Evolutionary conservation across 768 basidiomycete species (phyloP).

Genomic region (Heimioporus sp.): DNA sequence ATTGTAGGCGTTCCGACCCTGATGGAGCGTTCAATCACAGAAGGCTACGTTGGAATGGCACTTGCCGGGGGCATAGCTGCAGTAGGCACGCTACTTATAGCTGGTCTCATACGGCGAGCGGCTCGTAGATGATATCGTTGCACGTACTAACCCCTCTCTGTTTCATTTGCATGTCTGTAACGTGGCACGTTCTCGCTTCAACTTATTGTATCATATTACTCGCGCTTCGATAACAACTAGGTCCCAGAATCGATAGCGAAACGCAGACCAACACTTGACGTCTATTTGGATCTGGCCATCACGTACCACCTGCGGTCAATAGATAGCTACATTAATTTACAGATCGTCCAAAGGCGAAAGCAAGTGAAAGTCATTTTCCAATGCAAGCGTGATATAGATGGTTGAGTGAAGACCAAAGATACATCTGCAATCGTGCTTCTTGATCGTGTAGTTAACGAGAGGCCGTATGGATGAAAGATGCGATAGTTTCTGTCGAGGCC

Average conservation of each 20-base stretch:
- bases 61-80: slow-evolving; percentile 90
- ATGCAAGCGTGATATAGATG: slow-evolving; percentile 32
- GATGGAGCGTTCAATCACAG: slow-evolving; percentile 38
- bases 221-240: slow-evolving; percentile 7
- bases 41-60: slow-evolving; percentile 99
- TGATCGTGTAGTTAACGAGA: slow-evolving; percentile 9
- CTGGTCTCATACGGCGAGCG: slow-evolving; percentile 84
- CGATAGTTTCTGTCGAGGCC: slow-evolving; percentile 5
- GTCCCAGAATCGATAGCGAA: slow-evolving; percentile 4
- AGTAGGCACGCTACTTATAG: slow-evolving; percentile 69
- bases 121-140: slow-evolving; percentile 38
- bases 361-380: slow-evolving; percentile 19
- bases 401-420: slow-evolving; percentile 23
- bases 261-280: neutral
- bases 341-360: slow-evolving; percentile 11
- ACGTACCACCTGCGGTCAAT: neutral
- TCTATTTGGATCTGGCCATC: slow-evolving; percentile 2
- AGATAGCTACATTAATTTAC: slow-evolving; percentile 33
- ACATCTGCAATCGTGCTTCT: slow-evolving; percentile 22
- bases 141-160: slow-evolving; percentile 11
- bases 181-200: neutral
- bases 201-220: slow-evolving; percentile 28
- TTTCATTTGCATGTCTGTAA: slow-evolving; percentile 15
- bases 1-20: neutral
- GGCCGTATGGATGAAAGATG: slow-evolving; percentile 7